Evolutionary conservation across 2,329 filamentous ascomycete species (phyloP).

Genomic region (Bimuria novae-zelandiae): DNA sequence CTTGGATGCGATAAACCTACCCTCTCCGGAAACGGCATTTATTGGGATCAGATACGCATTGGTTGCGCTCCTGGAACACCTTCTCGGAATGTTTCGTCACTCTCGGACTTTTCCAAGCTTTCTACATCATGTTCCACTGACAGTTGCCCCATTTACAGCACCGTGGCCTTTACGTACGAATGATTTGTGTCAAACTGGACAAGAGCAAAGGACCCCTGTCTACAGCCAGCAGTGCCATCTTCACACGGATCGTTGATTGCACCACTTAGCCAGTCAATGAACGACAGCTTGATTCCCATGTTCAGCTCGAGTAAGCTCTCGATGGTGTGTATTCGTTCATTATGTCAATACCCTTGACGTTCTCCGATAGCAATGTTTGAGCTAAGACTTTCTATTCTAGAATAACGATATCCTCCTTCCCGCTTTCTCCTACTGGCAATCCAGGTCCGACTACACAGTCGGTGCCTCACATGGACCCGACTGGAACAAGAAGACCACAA

Average conservation of each 20-base stretch:
- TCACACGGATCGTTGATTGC: conserved; percentile 56
- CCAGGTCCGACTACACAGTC: conserved; percentile 50
- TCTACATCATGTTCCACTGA: conserved; percentile 32
- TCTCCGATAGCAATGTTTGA: too few species aligned
- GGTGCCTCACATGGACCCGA: conserved; percentile 44
- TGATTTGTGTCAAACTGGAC: conserved; percentile 57
- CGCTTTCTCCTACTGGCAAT: conserved; percentile 55
- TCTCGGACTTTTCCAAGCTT: conserved; percentile 45
- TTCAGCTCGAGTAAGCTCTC: conserved; percentile 57
- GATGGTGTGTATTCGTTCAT: conserved; percentile 24
- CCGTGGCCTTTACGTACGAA: conserved; percentile 40
- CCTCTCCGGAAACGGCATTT: conserved; percentile 39
- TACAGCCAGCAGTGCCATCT: conserved; percentile 51
- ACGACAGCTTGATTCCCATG: conserved; percentile 52
- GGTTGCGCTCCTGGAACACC: conserved; percentile 48
- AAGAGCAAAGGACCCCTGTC: conserved; percentile 50
- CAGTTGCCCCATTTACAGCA: conserved; percentile 18
- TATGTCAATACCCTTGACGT: too few species aligned
- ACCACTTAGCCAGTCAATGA: conserved; percentile 52
- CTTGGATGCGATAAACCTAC: conserved; percentile 33
- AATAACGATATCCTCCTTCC: conserved; percentile 60
- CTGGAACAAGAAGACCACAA: conserved; percentile 51
- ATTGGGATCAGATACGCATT: conserved; percentile 50
- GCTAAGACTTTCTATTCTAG: not conserved
- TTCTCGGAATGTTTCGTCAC: conserved; percentile 38